Evolutionary conservation across 768 basidiomycete genomes (phyloP).

Genomic region (Krasilnikovozyma curviuscula): DNA sequence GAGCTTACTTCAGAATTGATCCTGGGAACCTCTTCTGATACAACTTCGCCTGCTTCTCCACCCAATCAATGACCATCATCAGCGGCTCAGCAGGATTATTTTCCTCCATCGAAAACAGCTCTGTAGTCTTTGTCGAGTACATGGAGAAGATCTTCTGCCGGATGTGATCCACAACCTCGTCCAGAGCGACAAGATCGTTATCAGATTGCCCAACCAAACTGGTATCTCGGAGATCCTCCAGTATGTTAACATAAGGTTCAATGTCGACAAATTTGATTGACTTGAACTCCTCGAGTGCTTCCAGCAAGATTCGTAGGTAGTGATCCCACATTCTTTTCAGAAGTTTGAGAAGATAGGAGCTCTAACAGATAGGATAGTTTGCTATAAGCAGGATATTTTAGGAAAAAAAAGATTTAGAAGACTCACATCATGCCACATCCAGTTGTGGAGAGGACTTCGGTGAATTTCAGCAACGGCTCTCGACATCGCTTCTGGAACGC

Average conservation of each 20-base stretch:
- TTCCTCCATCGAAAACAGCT: conserved; percentile 16
- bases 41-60: conserved; percentile 65
- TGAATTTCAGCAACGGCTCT: conserved; percentile 48
- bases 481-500: conserved; percentile 72
- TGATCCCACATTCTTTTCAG: conserved; percentile 41
- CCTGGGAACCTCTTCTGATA: conserved; percentile 74
- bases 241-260: conserved; percentile 41
- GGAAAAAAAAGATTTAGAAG: conserved; percentile 12
- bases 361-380: conserved; percentile 11
- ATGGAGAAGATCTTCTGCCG: conserved; percentile 24
- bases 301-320: conserved; percentile 67
- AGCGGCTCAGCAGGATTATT: conserved; percentile 66
- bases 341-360: conserved; percentile 24
- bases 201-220: conserved; percentile 53
- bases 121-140: conserved; percentile 12
- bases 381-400: conserved; percentile 14
- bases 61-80: conserved; percentile 64
- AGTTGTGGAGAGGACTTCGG: conserved; percentile 51
- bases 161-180: conserved; percentile 48
- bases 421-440: conserved; percentile 69
- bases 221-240: conserved; percentile 52
- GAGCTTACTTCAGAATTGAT: conserved; percentile 53
- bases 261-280: conserved; percentile 53
- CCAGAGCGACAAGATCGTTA: conserved; percentile 48
- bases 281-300: conserved; percentile 57